Conservation (phyloP, 441 rosid species). For the Erysimum pusillum region DNA sequence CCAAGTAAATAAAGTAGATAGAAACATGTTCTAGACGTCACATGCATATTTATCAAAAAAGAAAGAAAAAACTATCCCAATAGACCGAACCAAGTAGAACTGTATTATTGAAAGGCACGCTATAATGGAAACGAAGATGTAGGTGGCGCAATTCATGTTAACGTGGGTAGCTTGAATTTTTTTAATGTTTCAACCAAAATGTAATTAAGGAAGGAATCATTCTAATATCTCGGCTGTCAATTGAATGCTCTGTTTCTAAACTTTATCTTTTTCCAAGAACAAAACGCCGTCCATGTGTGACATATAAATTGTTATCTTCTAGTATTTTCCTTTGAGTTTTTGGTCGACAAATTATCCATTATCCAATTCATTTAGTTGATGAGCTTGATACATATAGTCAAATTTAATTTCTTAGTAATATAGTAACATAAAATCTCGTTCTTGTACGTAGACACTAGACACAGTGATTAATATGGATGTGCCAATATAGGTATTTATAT, state of each 20-base stretch:
- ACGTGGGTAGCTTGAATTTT: background rate
- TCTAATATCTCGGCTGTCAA: conserved; percentile 2
- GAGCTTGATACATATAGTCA: background rate
- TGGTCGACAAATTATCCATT: background rate
- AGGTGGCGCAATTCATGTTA: background rate
- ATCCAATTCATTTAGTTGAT: background rate
- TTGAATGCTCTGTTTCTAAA: background rate
- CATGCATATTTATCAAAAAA: too few species aligned
- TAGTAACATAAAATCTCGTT: too few species aligned
- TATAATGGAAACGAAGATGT: too few species aligned
- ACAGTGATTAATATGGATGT: too few species aligned
- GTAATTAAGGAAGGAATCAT: background rate
- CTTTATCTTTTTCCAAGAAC: background rate
- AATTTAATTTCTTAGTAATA: too few species aligned
- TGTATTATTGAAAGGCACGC: too few species aligned
- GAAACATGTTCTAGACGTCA: background rate
- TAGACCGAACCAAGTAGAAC: too few species aligned
- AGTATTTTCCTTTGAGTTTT: background rate
- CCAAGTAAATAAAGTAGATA: background rate
- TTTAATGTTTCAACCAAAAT: background rate
- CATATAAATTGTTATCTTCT: background rate
- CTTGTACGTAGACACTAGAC: too few species aligned
- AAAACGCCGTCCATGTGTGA: conserved; percentile 1
- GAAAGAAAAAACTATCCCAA: too few species aligned
- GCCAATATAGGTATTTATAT: too few species aligned